Evolutionary conservation across 78 protist genomes (phyloP).

Genomic region (Diacronema lutheri): DNA sequence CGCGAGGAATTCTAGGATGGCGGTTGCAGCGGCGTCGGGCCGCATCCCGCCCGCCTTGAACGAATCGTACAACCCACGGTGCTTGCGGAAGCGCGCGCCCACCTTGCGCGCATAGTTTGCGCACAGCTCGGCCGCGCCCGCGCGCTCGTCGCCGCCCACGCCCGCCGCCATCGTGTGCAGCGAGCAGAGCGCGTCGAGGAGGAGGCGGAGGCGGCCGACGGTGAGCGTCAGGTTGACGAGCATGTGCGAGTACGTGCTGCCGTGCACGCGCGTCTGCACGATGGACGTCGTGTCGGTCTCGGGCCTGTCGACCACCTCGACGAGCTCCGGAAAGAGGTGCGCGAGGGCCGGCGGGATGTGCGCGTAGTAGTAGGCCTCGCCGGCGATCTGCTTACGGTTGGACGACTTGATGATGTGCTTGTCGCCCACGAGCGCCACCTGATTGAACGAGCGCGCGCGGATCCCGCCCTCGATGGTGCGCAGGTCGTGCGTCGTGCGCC

Average conservation of each 20-base stretch:
- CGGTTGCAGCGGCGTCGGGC: no score
- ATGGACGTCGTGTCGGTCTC: no score
- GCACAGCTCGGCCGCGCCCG: not conserved
- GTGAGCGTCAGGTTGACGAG: not conserved
- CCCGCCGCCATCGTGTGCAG: not conserved
- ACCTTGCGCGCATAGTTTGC: not conserved
- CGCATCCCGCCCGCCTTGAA: not conserved
- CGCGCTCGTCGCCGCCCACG: not conserved
- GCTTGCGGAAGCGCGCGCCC: not conserved
- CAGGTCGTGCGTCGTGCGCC: not conserved
- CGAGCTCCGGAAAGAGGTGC: not conserved
- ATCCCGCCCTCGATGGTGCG: not conserved
- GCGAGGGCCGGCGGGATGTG: not conserved
- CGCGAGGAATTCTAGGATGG: not conserved
- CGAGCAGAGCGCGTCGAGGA: not conserved
- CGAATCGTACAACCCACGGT: not conserved
- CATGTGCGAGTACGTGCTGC: slow-evolving; percentile 8
- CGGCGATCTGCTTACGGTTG: not conserved
- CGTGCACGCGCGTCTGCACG: not conserved
- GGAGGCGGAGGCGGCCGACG: not conserved
- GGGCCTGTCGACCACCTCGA: not conserved
- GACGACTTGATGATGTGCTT: not conserved
- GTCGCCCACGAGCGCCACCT: not conserved
- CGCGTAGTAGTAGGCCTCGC: slow-evolving; percentile 3
- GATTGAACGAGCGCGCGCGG: not conserved